Conservation (phyloP, 2,329 filamentous ascomycete genomes). For the Penicillium concentricum region DNA sequence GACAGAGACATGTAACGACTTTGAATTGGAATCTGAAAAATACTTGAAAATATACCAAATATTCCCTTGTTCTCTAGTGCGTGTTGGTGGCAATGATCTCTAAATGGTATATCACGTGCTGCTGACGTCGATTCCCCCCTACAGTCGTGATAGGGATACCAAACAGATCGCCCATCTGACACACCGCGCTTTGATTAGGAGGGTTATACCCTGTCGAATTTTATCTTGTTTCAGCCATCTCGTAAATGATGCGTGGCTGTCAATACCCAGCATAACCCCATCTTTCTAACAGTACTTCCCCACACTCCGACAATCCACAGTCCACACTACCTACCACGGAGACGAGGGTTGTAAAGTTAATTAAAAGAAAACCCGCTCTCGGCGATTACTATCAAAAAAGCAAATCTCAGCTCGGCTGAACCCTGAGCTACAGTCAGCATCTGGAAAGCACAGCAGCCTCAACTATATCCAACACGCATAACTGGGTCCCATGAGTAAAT, state of each 20-base stretch:
- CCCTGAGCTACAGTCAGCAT: background rate
- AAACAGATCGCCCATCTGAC: background rate
- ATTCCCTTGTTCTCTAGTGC: background rate
- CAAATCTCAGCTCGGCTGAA: background rate
- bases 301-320: background rate
- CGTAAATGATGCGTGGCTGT: background rate
- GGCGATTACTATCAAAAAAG: background rate
- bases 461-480: background rate
- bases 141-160: background rate
- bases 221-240: background rate
- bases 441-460: background rate
- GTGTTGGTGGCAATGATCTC: background rate
- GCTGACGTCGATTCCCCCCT: conserved; percentile 5
- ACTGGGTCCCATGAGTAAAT: background rate
- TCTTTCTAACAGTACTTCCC: background rate
- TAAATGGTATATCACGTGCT: conserved; percentile 2
- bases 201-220: background rate
- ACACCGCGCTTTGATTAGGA: background rate
- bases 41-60: background rate
- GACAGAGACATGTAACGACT: conserved; percentile 8
- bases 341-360: background rate
- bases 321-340: background rate
- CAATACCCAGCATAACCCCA: background rate
- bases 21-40: conserved; percentile 1
- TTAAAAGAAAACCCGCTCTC: background rate